phyloP scores from a whole-genome alignment of 1,139 yeast genomes.

The Yamadazyma triangularis region DNA sequence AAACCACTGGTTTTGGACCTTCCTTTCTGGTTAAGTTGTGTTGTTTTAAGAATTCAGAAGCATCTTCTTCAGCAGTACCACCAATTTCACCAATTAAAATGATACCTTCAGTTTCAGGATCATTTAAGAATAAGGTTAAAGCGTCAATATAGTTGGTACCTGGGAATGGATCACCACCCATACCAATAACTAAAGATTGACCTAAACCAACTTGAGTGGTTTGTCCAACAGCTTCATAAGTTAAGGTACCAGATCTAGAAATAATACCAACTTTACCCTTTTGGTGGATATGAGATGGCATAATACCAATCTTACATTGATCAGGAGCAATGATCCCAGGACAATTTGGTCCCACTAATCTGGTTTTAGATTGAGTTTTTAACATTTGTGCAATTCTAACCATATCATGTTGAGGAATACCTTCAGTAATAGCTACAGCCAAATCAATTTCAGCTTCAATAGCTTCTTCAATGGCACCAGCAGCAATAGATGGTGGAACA shows the following conservation, averaged over 20 bases:
- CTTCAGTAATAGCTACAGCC: conserved; percentile 97
- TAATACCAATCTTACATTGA: conserved; percentile 97
- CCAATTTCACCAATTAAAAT: conserved; percentile 99
- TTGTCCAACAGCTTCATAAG: conserved; percentile 99
- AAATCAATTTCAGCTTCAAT: conserved; percentile 94
- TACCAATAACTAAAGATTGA: conserved; percentile 95
- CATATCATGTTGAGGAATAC: conserved; percentile 99
- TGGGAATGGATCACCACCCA: conserved; percentile 99
- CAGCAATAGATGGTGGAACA: conserved; percentile 97
- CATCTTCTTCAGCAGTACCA: conserved; percentile 99
- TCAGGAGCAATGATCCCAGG: conserved; percentile 99
- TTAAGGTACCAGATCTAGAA: conserved; percentile 95
- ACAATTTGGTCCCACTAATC: conserved; percentile 98
- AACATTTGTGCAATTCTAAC: conserved; percentile 90
- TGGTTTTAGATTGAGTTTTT: conserved; percentile 89
- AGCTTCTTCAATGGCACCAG: conserved; percentile 93
- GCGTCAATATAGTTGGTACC: conserved; percentile 99
- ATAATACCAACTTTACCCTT: conserved; percentile 94
- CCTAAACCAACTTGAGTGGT: conserved; percentile 96
- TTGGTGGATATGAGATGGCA: conserved; percentile 93
- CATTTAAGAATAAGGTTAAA: conserved; percentile 82
- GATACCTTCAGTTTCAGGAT: conserved; percentile 94
- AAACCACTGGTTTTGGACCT: conserved; percentile 95
- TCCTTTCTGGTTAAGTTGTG: conserved; percentile 78
- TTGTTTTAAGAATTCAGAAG: conserved; percentile 91